A percentile compares a stretch with the other conserved stretches of the same genome.
Evolutionary conservation across 805 yeast genomes (phyloP).

Genomic region (Debaryomyces tyrocola): DNA sequence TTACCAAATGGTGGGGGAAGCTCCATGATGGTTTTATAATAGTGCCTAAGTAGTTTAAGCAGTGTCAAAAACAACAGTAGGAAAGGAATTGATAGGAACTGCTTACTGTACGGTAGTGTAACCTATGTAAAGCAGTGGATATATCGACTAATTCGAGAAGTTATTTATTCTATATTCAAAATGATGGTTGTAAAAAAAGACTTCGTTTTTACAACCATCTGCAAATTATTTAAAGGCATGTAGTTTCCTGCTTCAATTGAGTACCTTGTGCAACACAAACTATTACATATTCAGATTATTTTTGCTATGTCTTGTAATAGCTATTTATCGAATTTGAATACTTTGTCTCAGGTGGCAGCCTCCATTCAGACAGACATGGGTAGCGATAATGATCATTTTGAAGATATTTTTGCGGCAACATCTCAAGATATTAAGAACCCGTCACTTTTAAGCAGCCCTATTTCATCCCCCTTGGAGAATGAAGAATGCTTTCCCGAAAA

Average conservation of each 20-base stretch:
- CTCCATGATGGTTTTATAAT: too few species aligned
- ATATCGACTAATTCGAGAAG: too few species aligned
- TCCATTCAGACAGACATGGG: background rate
- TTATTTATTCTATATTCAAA: background rate
- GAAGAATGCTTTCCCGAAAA: background rate
- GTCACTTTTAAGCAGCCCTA: background rate
- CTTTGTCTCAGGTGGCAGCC: slow-evolving; percentile 1
- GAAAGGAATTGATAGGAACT: too few species aligned
- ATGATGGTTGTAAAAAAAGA: background rate
- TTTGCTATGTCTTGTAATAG: background rate
- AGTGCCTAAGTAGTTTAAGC: too few species aligned
- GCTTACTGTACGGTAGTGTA: too few species aligned
- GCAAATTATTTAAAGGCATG: background rate
- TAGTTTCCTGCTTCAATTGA: background rate
- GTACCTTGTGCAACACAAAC: too few species aligned
- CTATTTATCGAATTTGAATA: background rate
- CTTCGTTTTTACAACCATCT: background rate
- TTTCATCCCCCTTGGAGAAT: background rate
- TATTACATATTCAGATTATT: too few species aligned
- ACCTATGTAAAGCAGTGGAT: too few species aligned
- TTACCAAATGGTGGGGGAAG: too few species aligned
- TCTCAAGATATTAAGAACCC: background rate
- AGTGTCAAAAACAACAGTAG: too few species aligned
- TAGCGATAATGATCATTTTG: background rate
- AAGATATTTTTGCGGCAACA: background rate